Evolutionary conservation across 805 yeast genomes (phyloP).

Genomic region (Suhomyces faveliae): DNA sequence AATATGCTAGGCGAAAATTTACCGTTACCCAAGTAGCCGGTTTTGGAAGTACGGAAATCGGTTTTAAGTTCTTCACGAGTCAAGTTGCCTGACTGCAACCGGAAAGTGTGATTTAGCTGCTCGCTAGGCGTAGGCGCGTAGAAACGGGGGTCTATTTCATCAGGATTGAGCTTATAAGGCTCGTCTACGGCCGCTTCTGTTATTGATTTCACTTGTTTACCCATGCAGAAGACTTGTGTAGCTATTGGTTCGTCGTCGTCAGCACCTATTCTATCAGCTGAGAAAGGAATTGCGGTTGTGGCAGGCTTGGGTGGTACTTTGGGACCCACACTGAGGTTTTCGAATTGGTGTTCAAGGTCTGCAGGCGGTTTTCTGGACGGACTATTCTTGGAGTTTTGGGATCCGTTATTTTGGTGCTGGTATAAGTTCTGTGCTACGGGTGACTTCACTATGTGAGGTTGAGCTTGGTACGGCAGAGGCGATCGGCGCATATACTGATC

Average conservation of each 20-base stretch:
- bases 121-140: constrained; percentile 52
- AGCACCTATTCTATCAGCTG: constrained; percentile 42
- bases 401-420: not conserved
- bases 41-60: constrained; percentile 29
- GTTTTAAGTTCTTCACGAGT: constrained; percentile 18
- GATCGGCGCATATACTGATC: not conserved
- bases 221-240: constrained; percentile 36
- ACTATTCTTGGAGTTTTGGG: not conserved
- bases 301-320: constrained; percentile 2
- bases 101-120: constrained; percentile 24
- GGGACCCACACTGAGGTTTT: not conserved
- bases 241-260: constrained; percentile 30
- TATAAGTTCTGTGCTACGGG: not conserved
- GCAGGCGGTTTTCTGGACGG: not conserved
- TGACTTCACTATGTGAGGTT: not conserved
- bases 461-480: not conserved
- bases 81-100: constrained; percentile 22
- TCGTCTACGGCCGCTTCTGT: constrained; percentile 16
- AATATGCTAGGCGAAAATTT: constrained; percentile 17
- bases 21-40: constrained; percentile 45
- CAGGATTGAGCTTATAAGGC: constrained; percentile 76
- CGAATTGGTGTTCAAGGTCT: not conserved
- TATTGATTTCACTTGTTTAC: constrained; percentile 32
- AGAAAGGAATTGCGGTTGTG: constrained; percentile 36
- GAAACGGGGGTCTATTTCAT: constrained; percentile 73